Base-by-base conservation (phyloP, 2,329 filamentous ascomycete genomes). In the Hawksworthiomyces lignivorus region DNA sequence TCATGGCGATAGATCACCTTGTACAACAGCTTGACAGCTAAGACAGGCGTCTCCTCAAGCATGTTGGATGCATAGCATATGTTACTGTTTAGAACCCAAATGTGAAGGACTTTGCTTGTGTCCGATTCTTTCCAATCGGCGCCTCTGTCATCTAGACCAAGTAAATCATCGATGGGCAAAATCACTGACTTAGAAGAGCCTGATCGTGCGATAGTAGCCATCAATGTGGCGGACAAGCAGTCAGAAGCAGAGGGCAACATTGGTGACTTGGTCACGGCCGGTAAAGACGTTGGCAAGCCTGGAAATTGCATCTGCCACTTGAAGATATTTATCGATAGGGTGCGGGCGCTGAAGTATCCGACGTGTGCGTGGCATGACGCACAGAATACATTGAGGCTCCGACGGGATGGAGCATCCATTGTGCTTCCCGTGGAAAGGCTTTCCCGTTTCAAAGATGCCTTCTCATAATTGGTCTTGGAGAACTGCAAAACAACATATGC, bases 71-170 rank as follows among this genome's bases (percentile, higher is more conserved):
- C 62, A 49, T 73, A 78, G 4, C 63, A 57, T 20, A 79, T 70
- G 50, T 68, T 68, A n/a, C 63, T 60, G 48, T 78, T 79, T 24
- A 79, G 62, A 2, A 77, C 65, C 74, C 74, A 78, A 4, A 77
- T 56, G 28, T 74, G 63, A 5, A 77, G 57, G 11, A 66, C 54
- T 17, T 51, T 26, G 24, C 12, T 26, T 26, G 18, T 4, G 4
- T 20, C 17, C 18, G 31, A 9, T 47, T 18, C 34, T 15, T 27
- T 26, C 20, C 15, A 7, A 7, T n/a, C 15, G 15, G 26, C 30
- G 15, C 26, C 17, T 15, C 12, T 24, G 24, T 24, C 5, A 5
- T 8, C 12, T 11, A 14, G 14, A 19, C 19, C 18, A 4, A 22
- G 20, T 9, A 47, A 35, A 14, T 44, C 50, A 45, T 36, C 49